Conservation (phyloP, 352 stramenopile genomes). For the Pythium dissotocum region DNA sequence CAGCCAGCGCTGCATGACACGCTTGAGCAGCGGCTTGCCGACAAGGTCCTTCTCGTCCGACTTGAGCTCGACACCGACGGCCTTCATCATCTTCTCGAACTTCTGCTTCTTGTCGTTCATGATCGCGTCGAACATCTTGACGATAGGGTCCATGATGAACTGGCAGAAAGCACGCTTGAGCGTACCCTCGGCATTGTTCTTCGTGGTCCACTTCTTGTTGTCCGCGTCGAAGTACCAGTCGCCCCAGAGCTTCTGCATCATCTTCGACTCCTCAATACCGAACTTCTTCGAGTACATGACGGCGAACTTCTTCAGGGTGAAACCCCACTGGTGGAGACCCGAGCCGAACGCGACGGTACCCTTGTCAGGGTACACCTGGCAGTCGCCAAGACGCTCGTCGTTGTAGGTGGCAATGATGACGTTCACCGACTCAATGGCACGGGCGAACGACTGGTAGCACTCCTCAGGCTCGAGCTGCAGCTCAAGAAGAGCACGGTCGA, state of each 20-base stretch:
- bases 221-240: constrained; percentile 97
- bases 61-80: constrained; percentile 97
- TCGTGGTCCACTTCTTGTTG: constrained; percentile 96
- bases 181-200: constrained; percentile 91
- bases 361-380: constrained; percentile 98
- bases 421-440: constrained; percentile 99
- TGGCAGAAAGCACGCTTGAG: constrained; percentile 99
- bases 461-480: constrained; percentile 98
- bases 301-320: constrained; percentile 99
- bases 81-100: constrained; percentile 97
- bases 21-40: constrained; percentile 98
- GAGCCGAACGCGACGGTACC: constrained; percentile 99
- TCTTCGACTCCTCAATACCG: constrained; percentile 97
- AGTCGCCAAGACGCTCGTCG: constrained; percentile 95
- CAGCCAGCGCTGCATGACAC: constrained; percentile 99
- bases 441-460: constrained; percentile 98
- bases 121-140: constrained; percentile 99
- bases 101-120: constrained; percentile 99
- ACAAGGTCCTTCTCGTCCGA: constrained; percentile 95
- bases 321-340: constrained; percentile 99
- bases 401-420: constrained; percentile 99
- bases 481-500: constrained; percentile 98
- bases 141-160: constrained; percentile 99
- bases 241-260: constrained; percentile 99
- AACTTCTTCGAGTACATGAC: constrained; percentile 99